A percentile compares a stretch with the other conserved stretches of the same genome.
These are phyloP conservation scores for Oxyria digyna DNA, from an alignment of 148 eudicot genomes.

Conservation along the genomic window DNA sequence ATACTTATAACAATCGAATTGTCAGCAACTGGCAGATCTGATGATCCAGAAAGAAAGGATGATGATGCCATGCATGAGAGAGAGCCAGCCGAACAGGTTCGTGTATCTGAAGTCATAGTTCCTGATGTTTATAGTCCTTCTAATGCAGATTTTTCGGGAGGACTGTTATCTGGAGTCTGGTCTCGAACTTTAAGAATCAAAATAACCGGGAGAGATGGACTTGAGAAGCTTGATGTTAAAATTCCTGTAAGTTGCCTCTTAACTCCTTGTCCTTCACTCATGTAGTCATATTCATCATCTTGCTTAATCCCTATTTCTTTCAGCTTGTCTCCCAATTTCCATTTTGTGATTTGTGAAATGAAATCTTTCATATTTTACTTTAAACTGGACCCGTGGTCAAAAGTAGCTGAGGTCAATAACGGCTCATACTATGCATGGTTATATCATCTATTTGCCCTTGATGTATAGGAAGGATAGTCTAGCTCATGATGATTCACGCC, in stretches of 20 bases:
- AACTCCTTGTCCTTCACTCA: not conserved
- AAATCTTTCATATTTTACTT: not conserved
- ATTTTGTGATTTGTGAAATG: not conserved
- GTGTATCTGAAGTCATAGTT: constrained; percentile 50
- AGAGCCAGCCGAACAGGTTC: constrained; percentile 26
- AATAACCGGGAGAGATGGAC: constrained; percentile 75
- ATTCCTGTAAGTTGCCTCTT: constrained; percentile 62
- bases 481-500: not conserved
- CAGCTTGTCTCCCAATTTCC: not conserved
- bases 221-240: constrained; percentile 74
- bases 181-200: constrained; percentile 71
- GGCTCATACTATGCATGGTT: not conserved
- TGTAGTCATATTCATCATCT: not conserved
- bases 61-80: constrained; percentile 27
- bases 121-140: constrained; percentile 45
- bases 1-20: constrained; percentile 13
- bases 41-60: constrained; percentile 15
- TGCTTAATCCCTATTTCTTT: not conserved
- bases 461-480: not conserved
- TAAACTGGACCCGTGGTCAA: not conserved
- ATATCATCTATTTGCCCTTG: not conserved
- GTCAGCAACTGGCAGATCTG: constrained; percentile 33
- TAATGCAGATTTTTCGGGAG: constrained; percentile 38
- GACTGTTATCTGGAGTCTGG: constrained; percentile 51
- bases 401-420: not conserved